Conservation (phyloP, 805 yeast species). For the Saturnispora saitoi region DNA sequence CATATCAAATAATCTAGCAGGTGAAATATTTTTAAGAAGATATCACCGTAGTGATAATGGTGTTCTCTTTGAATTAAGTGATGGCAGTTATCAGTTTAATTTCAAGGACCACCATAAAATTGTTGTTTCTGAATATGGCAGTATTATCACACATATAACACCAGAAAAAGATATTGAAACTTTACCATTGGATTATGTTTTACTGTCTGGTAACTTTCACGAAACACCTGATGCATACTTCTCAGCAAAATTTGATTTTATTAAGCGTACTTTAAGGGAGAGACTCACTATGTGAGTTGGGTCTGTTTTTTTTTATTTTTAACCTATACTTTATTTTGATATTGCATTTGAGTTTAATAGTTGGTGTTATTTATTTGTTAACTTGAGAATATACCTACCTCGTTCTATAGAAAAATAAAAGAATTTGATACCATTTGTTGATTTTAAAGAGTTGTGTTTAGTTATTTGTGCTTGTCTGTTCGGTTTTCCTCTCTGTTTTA, state of each 20-base stretch:
- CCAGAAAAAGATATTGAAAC: conserved; percentile 68
- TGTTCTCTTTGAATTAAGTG: conserved; percentile 88
- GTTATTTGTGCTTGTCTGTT: not conserved
- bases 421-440: not conserved
- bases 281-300: conserved; percentile 21
- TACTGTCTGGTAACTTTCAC: conserved; percentile 35
- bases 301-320: not conserved
- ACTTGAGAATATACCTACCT: not conserved
- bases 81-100: conserved; percentile 89
- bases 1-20: conserved; percentile 33
- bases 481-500: conserved; percentile 4
- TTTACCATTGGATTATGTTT: conserved; percentile 41
- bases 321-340: not conserved
- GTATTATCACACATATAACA: conserved; percentile 70
- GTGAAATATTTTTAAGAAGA: conserved; percentile 61
- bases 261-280: conserved; percentile 57
- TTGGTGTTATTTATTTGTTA: not conserved
- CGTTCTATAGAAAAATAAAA: not conserved
- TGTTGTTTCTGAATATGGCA: conserved; percentile 68
- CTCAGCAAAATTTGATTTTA: conserved; percentile 43
- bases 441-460: not conserved
- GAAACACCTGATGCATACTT: conserved; percentile 38
- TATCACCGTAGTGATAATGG: conserved; percentile 71
- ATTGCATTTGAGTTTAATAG: not conserved
- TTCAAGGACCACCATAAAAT: conserved; percentile 92